Conservation (phyloP, 1,284 basidiomycete species). For the Irpex sp. region DNA sequence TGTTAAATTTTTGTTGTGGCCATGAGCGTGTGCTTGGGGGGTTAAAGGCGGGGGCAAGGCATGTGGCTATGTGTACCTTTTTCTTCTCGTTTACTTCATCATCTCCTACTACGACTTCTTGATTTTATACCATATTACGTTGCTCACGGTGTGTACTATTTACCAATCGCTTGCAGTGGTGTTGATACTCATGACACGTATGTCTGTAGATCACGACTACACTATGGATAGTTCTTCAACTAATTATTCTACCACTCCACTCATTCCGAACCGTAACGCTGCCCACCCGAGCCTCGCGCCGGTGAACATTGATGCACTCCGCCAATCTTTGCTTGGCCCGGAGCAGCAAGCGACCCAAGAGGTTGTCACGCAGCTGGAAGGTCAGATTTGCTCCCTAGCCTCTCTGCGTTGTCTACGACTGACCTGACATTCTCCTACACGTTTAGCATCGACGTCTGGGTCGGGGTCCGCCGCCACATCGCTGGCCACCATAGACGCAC, state of each 20-base stretch:
- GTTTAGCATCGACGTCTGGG: background rate
- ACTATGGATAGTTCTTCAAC: background rate
- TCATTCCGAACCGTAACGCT: background rate
- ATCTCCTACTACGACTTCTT: background rate
- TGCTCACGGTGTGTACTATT: background rate
- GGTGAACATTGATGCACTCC: background rate
- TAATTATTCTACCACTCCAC: background rate
- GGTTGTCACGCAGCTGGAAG: background rate
- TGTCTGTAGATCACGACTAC: background rate
- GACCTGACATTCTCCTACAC: background rate
- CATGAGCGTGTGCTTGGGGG: background rate
- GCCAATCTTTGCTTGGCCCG: background rate
- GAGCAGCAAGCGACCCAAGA: background rate
- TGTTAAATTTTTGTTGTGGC: background rate
- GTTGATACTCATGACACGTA: background rate
- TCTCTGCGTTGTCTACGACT: background rate
- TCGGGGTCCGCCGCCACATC: background rate
- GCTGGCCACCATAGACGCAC: background rate
- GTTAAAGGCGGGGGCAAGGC: background rate
- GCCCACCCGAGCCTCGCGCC: background rate
- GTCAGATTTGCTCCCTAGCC: background rate
- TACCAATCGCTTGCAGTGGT: background rate
- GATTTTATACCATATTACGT: background rate
- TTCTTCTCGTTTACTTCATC: background rate
- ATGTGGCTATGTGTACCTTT: background rate